Conservation (phyloP, 257 asterid genomes). For the Solanum medicagineum region DNA sequence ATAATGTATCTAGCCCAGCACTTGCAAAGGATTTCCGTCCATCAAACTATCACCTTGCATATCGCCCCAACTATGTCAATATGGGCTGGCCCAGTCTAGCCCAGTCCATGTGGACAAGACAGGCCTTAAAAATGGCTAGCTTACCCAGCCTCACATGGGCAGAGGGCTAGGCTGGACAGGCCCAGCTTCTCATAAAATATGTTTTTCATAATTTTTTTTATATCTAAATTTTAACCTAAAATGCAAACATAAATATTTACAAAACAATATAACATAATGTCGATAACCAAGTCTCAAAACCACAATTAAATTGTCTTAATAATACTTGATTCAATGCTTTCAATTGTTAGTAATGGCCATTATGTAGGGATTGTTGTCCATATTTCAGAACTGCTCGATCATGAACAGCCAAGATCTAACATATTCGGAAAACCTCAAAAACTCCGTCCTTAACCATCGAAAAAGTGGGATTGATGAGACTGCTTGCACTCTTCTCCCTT, state of each 20-base stretch:
- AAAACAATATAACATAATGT: neutral
- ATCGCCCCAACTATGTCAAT: neutral
- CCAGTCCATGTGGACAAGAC: neutral
- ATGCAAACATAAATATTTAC: neutral
- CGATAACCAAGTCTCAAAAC: neutral
- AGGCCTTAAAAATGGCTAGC: neutral
- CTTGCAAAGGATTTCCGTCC: neutral
- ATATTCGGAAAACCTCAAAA: neutral
- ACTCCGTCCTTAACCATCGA: neutral
- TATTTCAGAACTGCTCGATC: neutral
- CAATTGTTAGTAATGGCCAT: neutral
- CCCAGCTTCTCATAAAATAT: neutral
- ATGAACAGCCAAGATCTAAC: no score
- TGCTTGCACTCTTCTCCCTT: neutral
- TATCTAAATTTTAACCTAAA: neutral
- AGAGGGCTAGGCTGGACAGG: neutral
- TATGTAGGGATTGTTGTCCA: neutral
- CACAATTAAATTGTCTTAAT: neutral
- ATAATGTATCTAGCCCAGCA: neutral
- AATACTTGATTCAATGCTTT: neutral
- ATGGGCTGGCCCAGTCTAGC: neutral
- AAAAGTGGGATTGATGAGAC: neutral
- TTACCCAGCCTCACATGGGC: neutral
- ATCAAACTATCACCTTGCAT: neutral
- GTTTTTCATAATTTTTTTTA: neutral